Percentiles rank a stretch among this genome's conserved stretches.
phyloP scores from a whole-genome alignment of 805 yeast genomes.

The Phaffomyces antillensis region DNA sequence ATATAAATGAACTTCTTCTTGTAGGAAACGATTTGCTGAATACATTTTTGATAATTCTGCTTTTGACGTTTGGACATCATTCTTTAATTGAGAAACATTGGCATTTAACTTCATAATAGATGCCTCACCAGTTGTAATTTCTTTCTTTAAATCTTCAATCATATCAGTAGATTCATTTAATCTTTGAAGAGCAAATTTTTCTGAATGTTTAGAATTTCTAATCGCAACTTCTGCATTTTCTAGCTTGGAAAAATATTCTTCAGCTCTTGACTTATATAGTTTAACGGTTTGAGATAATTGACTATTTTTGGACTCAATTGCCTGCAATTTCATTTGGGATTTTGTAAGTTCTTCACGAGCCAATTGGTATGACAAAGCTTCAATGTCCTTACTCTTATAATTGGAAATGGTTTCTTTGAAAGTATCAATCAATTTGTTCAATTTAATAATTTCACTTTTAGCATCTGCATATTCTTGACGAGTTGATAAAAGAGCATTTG shows the following conservation, averaged over 20 bases:
- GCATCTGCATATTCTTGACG: slow-evolving; percentile 36
- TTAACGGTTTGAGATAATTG: slow-evolving; percentile 50
- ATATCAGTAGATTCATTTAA: slow-evolving; percentile 42
- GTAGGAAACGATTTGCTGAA: slow-evolving; percentile 41
- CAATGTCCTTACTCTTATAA: slow-evolving; percentile 11
- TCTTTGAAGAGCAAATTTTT: slow-evolving; percentile 45
- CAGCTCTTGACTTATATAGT: slow-evolving; percentile 64
- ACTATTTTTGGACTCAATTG: slow-evolving; percentile 45
- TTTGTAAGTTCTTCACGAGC: slow-evolving; percentile 34
- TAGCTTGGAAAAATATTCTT: slow-evolving; percentile 62
- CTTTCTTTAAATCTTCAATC: slow-evolving; percentile 43
- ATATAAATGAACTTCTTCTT: slow-evolving; percentile 49
- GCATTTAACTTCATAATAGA: slow-evolving; percentile 45
- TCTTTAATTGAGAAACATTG: slow-evolving; percentile 45
- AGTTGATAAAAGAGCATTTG: slow-evolving; percentile 36
- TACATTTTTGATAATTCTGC: slow-evolving; percentile 46
- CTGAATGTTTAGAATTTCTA: slow-evolving; percentile 54
- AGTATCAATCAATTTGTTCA: slow-evolving; percentile 35
- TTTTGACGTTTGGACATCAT: slow-evolving; percentile 47
- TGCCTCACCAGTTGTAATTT: slow-evolving; percentile 46
- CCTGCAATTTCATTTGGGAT: slow-evolving; percentile 50
- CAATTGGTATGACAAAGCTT: slow-evolving; percentile 17
- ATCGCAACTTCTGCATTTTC: slow-evolving; percentile 76
- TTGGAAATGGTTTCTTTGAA: slow-evolving; percentile 22
- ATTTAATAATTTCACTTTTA: slow-evolving; percentile 34